Percentiles rank a stretch among this genome's conserved stretches.
Conservation (phyloP, 305 asterid species). For the Coffea humblotiana region DNA sequence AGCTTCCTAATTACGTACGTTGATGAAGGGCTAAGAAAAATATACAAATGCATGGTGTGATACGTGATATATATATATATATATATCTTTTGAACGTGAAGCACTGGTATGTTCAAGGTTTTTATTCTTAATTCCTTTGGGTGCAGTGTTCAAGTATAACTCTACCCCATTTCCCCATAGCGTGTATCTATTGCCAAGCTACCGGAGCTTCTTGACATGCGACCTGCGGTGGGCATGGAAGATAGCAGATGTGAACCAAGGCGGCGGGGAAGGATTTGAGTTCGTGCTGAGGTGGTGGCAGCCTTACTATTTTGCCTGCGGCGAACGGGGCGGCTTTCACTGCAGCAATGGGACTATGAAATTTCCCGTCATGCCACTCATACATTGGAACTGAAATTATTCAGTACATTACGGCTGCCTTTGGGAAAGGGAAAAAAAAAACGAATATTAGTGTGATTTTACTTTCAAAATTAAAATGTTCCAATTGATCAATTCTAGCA, state of each 20-base stretch:
- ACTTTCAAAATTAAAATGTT: neutral
- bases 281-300: conserved; percentile 57
- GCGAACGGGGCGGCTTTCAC: conserved; percentile 55
- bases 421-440: neutral
- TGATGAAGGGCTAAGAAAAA: no score
- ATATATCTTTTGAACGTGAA: no score
- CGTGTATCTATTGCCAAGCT: conserved; percentile 49
- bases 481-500: neutral
- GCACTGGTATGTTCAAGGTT: no score
- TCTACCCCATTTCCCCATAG: conserved; percentile 60
- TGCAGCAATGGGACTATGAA: conserved; percentile 67
- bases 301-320: conserved; percentile 68
- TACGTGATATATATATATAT: no score
- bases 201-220: conserved; percentile 53
- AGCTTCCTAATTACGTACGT: no score
- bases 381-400: conserved; percentile 29
- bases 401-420: neutral
- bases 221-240: conserved; percentile 51
- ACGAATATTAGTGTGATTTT: neutral
- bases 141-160: conserved; percentile 62
- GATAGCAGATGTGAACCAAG: conserved; percentile 45
- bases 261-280: conserved; percentile 57
- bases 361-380: conserved; percentile 54
- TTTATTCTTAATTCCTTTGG: no score
- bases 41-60: no score